These are phyloP conservation scores for Xylaria bambusicola DNA, from an alignment of 495 filamentous ascomycete species.

Conservation along the genomic window DNA sequence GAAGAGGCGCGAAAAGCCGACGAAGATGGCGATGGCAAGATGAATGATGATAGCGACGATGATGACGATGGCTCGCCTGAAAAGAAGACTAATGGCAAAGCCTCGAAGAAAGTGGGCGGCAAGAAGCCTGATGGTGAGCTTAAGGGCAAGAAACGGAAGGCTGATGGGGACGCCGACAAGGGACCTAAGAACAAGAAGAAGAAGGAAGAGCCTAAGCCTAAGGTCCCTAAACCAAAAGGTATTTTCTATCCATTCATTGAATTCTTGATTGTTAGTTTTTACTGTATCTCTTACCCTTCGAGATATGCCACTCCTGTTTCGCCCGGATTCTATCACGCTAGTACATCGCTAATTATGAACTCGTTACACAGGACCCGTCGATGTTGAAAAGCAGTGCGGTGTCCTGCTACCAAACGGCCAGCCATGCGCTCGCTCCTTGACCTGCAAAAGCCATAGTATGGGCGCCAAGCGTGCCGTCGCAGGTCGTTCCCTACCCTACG, in stretches of 20 bases:
- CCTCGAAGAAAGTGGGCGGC: slow-evolving; percentile 69
- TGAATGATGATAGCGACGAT: slow-evolving; percentile 83
- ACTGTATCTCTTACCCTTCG: too few relatives aligned
- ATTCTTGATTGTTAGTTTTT: too few relatives aligned
- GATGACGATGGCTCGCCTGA: slow-evolving; percentile 59
- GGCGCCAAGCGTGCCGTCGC: slow-evolving; percentile 90
- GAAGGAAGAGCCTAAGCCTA: slow-evolving; percentile 93
- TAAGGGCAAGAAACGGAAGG: slow-evolving; percentile 92
- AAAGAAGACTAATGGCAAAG: slow-evolving; percentile 52
- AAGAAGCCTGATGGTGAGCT: slow-evolving; percentile 67
- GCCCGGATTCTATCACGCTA: not conserved
- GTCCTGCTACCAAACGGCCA: slow-evolving; percentile 80
- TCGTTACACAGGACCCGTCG: slow-evolving; percentile 69
- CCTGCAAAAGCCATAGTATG: slow-evolving; percentile 97
- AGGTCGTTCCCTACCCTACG: slow-evolving; percentile 88
- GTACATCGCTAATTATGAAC: slow-evolving; percentile 15
- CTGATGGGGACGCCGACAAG: slow-evolving; percentile 72
- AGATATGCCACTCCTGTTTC: too few relatives aligned
- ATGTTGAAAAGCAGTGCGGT: slow-evolving; percentile 97
- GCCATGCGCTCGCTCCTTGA: slow-evolving; percentile 86
- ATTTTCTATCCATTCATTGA: slow-evolving; percentile 22
- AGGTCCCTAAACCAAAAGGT: slow-evolving; percentile 85
- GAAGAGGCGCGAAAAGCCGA: slow-evolving; percentile 61
- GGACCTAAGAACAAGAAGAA: slow-evolving; percentile 87
- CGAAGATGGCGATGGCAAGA: slow-evolving; percentile 59